Evolutionary conservation across 2,329 filamentous ascomycete species (phyloP).

Genomic region (Lasiodiplodia sp.): DNA sequence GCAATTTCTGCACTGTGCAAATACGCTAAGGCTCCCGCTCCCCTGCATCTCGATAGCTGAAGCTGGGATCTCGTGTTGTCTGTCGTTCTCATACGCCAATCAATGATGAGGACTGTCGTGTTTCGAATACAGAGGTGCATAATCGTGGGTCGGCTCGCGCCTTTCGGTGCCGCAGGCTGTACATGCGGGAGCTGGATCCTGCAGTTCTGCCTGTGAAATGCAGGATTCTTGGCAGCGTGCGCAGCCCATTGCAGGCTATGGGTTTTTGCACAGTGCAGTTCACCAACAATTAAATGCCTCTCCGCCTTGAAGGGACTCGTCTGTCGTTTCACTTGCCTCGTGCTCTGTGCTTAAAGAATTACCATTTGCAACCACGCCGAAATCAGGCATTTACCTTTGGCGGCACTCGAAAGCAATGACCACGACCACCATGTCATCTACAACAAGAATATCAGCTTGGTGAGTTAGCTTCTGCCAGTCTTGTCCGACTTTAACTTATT

Average conservation of each 20-base stretch:
- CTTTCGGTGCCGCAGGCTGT: neutral
- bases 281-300: neutral
- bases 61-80: neutral
- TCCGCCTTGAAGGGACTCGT: neutral
- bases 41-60: neutral
- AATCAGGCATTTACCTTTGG: neutral
- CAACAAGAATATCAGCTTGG: neutral
- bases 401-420: neutral
- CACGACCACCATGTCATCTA: neutral
- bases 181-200: neutral
- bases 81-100: neutral
- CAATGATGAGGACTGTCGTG: neutral
- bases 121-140: neutral
- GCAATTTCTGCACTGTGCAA: constrained; percentile 7
- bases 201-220: neutral
- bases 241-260: neutral
- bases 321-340: neutral
- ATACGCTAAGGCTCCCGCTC: neutral
- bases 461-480: neutral
- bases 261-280: neutral
- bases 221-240: neutral
- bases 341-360: neutral
- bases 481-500: neutral
- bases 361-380: neutral
- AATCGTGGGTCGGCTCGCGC: neutral